phyloP scores from a whole-genome alignment of 768 basidiomycete species.

The Lactarius deliciosus region DNA sequence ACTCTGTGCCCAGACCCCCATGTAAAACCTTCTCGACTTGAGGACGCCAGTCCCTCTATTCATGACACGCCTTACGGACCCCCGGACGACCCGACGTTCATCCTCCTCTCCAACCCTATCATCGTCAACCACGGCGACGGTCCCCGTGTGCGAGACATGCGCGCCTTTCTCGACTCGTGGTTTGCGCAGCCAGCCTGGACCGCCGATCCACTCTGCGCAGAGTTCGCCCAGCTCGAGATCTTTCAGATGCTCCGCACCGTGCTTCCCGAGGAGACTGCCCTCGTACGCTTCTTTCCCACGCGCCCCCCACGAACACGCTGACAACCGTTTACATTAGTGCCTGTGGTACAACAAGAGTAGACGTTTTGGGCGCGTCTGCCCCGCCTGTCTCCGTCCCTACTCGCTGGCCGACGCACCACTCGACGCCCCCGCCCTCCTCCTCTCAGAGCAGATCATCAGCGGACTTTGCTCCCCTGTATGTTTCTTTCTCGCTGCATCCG shows the following conservation, averaged over 20 bases:
- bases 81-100: constrained; percentile 25
- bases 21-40: not conserved
- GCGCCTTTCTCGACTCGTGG: constrained; percentile 62
- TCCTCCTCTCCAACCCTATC: constrained; percentile 45
- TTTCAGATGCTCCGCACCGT: constrained; percentile 68
- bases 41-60: not conserved
- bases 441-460: constrained; percentile 67
- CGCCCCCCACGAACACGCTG: not conserved
- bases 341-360: constrained; percentile 88
- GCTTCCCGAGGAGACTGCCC: constrained; percentile 68
- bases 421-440: constrained; percentile 47
- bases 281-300: constrained; percentile 47
- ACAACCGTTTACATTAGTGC: constrained; percentile 37
- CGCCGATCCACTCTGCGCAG: constrained; percentile 68
- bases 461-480: constrained; percentile 78
- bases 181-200: constrained; percentile 66
- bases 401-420: constrained; percentile 63
- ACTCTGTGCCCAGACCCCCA: constrained; percentile 2
- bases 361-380: constrained; percentile 66
- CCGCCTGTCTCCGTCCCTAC: constrained; percentile 74
- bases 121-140: constrained; percentile 80
- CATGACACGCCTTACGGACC: constrained; percentile 9
- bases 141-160: constrained; percentile 66
- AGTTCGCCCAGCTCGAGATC: constrained; percentile 75
- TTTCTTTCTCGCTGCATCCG: constrained; percentile 69